Conservation (phyloP, 768 basidiomycete species). For the Cystobasidium tubakii region DNA sequence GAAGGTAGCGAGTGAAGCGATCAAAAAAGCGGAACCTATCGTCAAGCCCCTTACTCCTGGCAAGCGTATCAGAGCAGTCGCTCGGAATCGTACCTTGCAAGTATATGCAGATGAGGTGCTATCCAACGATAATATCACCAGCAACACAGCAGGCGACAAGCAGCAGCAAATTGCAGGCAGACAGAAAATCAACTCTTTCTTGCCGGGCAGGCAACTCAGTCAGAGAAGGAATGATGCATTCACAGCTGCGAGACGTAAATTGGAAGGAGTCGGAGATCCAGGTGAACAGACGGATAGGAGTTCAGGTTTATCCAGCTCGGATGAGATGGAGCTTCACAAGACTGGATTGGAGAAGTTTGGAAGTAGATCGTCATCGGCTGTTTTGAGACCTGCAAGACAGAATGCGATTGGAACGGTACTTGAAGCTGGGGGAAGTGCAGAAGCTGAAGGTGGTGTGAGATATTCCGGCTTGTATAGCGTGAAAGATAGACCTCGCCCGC, state of each 20-base stretch:
- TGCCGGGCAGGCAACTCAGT: constrained; percentile 8
- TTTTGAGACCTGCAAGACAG: neutral
- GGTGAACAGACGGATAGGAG: constrained; percentile 30
- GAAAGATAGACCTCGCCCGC: constrained; percentile 1
- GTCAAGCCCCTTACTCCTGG: constrained; percentile 18
- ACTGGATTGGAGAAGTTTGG: neutral
- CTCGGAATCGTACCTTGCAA: constrained; percentile 16
- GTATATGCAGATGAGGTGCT: constrained; percentile 16
- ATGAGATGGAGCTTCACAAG: neutral
- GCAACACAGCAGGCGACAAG: neutral
- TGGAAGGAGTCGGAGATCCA: constrained; percentile 28
- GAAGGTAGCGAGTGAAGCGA: neutral
- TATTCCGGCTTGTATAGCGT: neutral
- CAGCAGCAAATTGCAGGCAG: neutral
- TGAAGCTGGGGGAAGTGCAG: constrained; percentile 9
- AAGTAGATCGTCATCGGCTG: neutral
- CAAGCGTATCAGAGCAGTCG: constrained; percentile 8
- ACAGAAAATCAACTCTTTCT: constrained; percentile 12
- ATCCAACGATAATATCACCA: neutral
- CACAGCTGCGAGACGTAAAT: constrained; percentile 26
- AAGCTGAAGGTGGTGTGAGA: neutral
- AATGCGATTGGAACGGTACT: neutral
- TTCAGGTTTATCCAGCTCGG: neutral
- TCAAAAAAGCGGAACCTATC: neutral
- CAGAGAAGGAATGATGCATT: constrained; percentile 25